Evolutionary conservation across 2,329 filamentous ascomycete species (phyloP).

Genomic region (Chaetomium sp.): DNA sequence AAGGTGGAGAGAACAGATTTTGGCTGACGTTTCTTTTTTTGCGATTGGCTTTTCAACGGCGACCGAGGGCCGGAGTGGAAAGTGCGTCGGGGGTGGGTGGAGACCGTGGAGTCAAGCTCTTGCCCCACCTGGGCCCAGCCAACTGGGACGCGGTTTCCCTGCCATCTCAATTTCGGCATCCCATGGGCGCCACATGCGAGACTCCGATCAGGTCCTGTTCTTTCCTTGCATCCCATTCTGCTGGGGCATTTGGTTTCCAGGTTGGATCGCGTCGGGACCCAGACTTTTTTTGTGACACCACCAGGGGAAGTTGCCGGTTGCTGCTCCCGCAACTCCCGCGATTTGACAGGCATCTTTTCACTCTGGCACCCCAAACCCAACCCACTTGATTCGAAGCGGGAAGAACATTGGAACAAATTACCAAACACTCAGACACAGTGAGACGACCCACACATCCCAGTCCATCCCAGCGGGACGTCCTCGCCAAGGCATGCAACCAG

Average conservation of each 20-base stretch:
- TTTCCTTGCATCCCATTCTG: neutral
- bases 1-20: neutral
- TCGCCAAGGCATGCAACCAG: constrained; percentile 33
- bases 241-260: constrained; percentile 8
- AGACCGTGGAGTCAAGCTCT: neutral
- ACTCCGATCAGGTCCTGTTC: neutral
- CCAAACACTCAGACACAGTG: neutral
- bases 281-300: neutral
- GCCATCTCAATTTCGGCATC: constrained; percentile 17
- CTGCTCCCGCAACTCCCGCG: too few species aligned
- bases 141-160: constrained; percentile 22
- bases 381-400: neutral
- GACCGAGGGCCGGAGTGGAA: constrained; percentile 6
- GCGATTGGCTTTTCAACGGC: constrained; percentile 2
- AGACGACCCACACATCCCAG: neutral
- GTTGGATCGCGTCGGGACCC: neutral
- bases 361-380: neutral
- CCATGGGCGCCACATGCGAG: constrained; percentile 15
- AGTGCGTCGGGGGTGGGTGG: neutral
- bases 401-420: neutral
- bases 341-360: neutral
- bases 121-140: constrained; percentile 17
- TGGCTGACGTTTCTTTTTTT: neutral
- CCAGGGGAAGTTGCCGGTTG: too few species aligned
- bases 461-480: constrained; percentile 1